phyloP scores from a whole-genome alignment of 2,329 filamentous ascomycete genomes.

The Orbilia quercus region DNA sequence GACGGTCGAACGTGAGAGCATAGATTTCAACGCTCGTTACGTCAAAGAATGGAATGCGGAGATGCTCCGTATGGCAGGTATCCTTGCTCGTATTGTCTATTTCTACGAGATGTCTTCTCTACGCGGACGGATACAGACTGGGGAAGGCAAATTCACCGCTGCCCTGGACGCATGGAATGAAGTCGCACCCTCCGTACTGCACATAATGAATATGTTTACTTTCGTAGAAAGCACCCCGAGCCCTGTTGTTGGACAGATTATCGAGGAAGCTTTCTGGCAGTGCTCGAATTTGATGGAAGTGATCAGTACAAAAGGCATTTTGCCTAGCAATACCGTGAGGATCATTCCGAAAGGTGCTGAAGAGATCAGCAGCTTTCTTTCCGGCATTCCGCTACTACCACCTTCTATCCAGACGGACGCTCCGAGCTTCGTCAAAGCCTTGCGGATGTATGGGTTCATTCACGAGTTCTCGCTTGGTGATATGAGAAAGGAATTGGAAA shows the following conservation, averaged over 20 bases:
- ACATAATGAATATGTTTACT: constrained; percentile 86
- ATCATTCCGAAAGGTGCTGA: constrained; percentile 74
- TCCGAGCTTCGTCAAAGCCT: constrained; percentile 78
- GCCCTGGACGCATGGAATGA: constrained; percentile 68
- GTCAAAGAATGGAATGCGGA: constrained; percentile 96
- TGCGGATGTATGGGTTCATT: constrained; percentile 87
- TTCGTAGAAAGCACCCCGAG: constrained; percentile 90
- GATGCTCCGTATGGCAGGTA: constrained; percentile 88
- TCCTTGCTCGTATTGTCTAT: constrained; percentile 89
- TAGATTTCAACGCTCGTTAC: constrained; percentile 94
- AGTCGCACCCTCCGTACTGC: constrained; percentile 65
- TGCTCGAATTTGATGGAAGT: constrained; percentile 88
- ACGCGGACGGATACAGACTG: constrained; percentile 66
- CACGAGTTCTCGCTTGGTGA: constrained; percentile 87
- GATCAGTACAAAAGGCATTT: constrained; percentile 85
- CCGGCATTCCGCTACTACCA: constrained; percentile 86
- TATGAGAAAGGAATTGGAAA: constrained; percentile 83
- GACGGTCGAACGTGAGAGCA: constrained; percentile 95
- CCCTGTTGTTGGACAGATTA: constrained; percentile 80
- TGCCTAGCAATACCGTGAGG: constrained; percentile 84
- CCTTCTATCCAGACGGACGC: constrained; percentile 76
- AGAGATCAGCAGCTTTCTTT: constrained; percentile 78
- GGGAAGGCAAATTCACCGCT: constrained; percentile 71
- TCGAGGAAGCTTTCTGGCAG: constrained; percentile 97
- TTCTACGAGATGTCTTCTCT: constrained; percentile 85